Base-by-base conservation (phyloP, 805 yeast species). In the Metschnikowia vanudenii region DNA sequence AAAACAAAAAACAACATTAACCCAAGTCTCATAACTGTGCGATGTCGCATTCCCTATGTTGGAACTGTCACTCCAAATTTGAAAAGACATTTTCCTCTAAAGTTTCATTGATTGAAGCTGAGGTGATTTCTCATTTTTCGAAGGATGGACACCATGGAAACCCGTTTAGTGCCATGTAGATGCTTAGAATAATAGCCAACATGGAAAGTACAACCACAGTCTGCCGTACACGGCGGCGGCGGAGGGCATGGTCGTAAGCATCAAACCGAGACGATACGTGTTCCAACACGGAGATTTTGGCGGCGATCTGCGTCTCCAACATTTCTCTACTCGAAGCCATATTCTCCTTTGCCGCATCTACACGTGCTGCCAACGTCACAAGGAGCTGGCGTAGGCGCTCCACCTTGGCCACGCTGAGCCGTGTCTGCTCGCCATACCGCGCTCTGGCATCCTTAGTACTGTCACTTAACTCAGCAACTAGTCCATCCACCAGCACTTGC, bases 211-310 rank as follows among this genome's bases (percentile, higher is more conserved):
- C 49, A 1, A 61, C 49, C 33, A 57, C 55, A 31, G 66, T 37
- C 50, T 67, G 69, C 49, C 61, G 62, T 41, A 68, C 59, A 22
- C 71, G 58, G 32, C 62, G 57, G 24, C 56, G 56, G 37, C 67
- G 56, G 17, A 52, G 55, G 12, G 49, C 49, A 14, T 47, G 55
- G 20, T 68, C 56, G 46, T 67, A 62, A 39, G 62, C 62, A 24
- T 52, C 51, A 38, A 70, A 65, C 38, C 57, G 53, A 13, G 52
- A 49, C 37, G 65, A 63, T 6, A 72, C 56, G 19, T 53, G 49
- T 41, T 71, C 75, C 46, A 72, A 57, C 9, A 62, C 45, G 32
- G 63, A 64, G 39, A 71, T 50, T 49, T 64, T 65, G 12, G 54
- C 58, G 4, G 53, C 51, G 42, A 71, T 53, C 4, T 60, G 63